Percentiles rank a stretch among this genome's conserved stretches.
Evolutionary conservation across 441 rosid genomes (phyloP).

Genomic region (Sinapis alba): DNA sequence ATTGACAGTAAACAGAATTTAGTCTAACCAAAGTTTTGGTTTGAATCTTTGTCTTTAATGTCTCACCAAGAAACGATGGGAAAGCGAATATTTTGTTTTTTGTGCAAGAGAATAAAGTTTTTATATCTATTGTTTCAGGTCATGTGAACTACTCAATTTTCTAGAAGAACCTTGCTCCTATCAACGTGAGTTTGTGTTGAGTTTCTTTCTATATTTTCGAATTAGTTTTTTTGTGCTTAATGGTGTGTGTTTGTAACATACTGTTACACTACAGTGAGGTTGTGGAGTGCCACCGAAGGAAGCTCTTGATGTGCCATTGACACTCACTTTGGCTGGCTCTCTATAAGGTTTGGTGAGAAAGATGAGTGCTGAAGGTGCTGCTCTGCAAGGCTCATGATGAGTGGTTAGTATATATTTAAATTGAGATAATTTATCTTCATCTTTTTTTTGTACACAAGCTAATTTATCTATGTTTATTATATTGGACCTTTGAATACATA

Average conservation of each 20-base stretch:
- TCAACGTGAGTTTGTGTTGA: conserved; percentile 49
- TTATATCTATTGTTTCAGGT: conserved; percentile 45
- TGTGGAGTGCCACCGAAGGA: conserved; percentile 90
- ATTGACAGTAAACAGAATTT: no score
- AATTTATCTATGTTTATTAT: neutral
- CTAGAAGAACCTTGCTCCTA: conserved; percentile 84
- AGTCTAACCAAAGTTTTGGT: neutral
- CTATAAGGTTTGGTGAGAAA: conserved; percentile 66
- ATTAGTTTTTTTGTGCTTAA: neutral
- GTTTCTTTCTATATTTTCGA: neutral
- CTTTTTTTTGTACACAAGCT: neutral
- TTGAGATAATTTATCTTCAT: no score
- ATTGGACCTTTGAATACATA: neutral
- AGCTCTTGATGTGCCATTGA: conserved; percentile 77
- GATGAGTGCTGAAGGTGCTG: conserved; percentile 77
- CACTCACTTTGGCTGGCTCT: conserved; percentile 79
- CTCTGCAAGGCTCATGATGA: conserved; percentile 99
- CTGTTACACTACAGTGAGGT: conserved; percentile 76
- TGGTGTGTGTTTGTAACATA: neutral
- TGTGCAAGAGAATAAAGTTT: neutral
- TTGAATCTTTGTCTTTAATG: neutral
- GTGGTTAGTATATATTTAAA: conserved; percentile 57
- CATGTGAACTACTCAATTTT: conserved; percentile 91
- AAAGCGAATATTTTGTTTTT: neutral
- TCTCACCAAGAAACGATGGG: neutral